Conservation (phyloP, 1,284 basidiomycete genomes). For the Boletellus sp. region DNA sequence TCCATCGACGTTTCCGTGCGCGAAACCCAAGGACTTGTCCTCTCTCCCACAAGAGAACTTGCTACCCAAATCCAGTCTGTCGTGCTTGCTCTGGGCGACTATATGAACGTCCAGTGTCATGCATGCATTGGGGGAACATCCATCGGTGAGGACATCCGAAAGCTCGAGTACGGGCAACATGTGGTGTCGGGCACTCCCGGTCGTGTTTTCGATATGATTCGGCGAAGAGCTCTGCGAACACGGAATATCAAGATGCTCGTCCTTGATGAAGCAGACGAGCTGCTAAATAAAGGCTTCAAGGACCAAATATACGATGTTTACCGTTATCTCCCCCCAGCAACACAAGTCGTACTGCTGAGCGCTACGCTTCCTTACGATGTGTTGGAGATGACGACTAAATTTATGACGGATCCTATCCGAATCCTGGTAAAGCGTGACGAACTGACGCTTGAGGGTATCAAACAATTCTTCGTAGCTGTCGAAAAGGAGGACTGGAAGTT, state of each 20-base stretch:
- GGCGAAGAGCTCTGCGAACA: conserved; percentile 88
- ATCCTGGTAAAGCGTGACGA: conserved; percentile 99
- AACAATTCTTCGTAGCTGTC: conserved; percentile 99
- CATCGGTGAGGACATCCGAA: conserved; percentile 97
- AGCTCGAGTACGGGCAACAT: conserved; percentile 97
- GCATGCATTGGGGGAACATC: conserved; percentile 98
- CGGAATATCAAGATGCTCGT: conserved; percentile 99
- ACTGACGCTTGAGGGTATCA: conserved; percentile 98
- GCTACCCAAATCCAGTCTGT: conserved; percentile 99
- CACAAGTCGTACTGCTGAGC: conserved; percentile 94
- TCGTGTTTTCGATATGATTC: conserved; percentile 99
- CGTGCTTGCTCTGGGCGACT: conserved; percentile 94
- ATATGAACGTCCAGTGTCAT: conserved; percentile 99
- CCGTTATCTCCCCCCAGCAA: conserved; percentile 96
- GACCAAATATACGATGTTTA: conserved; percentile 99
- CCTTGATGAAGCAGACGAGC: conserved; percentile 96
- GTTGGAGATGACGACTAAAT: conserved; percentile 99
- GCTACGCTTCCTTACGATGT: conserved; percentile 98
- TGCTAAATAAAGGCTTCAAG: conserved; percentile 98
- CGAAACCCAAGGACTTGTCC: conserved; percentile 94
- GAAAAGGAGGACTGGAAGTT: conserved; percentile 99
- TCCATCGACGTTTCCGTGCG: conserved; percentile 95
- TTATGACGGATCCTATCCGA: conserved; percentile 99
- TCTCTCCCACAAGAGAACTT: conserved; percentile 92
- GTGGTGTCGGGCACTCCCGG: conserved; percentile 98